Conservation (phyloP, 441 rosid species). For the Pelargonium fulgidum region DNA sequence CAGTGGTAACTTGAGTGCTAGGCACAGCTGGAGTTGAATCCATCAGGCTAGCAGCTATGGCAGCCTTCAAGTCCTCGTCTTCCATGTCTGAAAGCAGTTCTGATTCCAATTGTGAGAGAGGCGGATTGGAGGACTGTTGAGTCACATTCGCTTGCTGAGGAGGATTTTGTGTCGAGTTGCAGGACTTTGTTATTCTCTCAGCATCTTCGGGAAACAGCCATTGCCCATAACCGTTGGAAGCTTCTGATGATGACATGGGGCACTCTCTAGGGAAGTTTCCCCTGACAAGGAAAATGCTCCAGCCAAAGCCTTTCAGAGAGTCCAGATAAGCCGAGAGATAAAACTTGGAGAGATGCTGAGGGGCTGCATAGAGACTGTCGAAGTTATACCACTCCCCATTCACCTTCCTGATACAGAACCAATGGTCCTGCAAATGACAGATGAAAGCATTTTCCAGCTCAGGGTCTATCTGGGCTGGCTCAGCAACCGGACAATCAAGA, state of each 20-base stretch:
- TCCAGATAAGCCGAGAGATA: constrained; percentile 81
- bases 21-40: constrained; percentile 39
- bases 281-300: constrained; percentile 86
- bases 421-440: constrained; percentile 89
- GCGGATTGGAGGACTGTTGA: constrained; percentile 29
- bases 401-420: constrained; percentile 89
- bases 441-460: constrained; percentile 81
- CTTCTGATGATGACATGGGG: constrained; percentile 59
- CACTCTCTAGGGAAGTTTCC: constrained; percentile 84
- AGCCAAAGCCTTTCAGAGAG: constrained; percentile 72
- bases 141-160: constrained; percentile 16
- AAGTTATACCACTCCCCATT: constrained; percentile 95
- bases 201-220: constrained; percentile 88
- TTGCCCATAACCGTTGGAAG: constrained; percentile 73
- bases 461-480: constrained; percentile 85
- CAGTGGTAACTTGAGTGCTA: constrained; percentile 25
- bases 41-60: constrained; percentile 82
- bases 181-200: constrained; percentile 63
- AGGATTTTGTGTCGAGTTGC: constrained; percentile 34
- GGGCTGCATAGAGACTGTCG: constrained; percentile 82
- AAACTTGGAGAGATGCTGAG: constrained; percentile 76
- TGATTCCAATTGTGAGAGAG: constrained; percentile 30
- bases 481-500: constrained; percentile 75
- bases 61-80: constrained; percentile 77
- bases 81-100: constrained; percentile 48